These are phyloP conservation scores for Fusarium xyrophilum DNA, from an alignment of 2,329 filamentous ascomycete genomes.

Conservation along the genomic window DNA sequence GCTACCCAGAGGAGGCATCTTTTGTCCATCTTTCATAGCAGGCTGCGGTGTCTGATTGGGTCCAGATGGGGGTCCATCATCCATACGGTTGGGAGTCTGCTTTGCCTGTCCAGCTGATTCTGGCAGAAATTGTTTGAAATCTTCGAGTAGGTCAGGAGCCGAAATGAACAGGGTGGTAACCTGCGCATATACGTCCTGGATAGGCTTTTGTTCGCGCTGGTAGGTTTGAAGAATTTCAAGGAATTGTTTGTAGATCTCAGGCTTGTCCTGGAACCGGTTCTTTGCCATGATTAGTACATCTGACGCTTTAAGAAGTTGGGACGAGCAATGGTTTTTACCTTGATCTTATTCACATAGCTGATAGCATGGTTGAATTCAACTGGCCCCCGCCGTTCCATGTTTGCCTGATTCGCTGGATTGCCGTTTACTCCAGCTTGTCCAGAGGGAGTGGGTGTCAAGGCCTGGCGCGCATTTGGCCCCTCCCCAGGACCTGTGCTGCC, in stretches of 20 bases:
- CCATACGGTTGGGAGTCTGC: slow-evolving; percentile 62
- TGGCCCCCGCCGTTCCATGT: slow-evolving; percentile 85
- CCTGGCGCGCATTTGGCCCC: slow-evolving; percentile 58
- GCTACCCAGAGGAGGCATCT: slow-evolving; percentile 92
- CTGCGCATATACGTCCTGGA: slow-evolving; percentile 97
- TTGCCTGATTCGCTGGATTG: slow-evolving; percentile 63
- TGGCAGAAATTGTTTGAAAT: slow-evolving; percentile 98
- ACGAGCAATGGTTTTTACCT: slow-evolving; percentile 64
- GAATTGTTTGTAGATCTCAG: slow-evolving; percentile 99
- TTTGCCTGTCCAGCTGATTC: slow-evolving; percentile 73
- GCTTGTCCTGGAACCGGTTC: slow-evolving; percentile 96
- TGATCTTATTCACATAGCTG: slow-evolving; percentile 99
- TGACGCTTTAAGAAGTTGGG: neutral
- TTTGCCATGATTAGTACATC: slow-evolving; percentile 49
- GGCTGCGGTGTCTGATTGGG: slow-evolving; percentile 64
- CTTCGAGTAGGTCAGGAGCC: slow-evolving; percentile 92
- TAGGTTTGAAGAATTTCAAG: slow-evolving; percentile 98
- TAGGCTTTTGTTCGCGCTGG: slow-evolving; percentile 96
- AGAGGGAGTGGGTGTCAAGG: slow-evolving; percentile 66
- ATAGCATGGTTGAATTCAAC: slow-evolving; percentile 99
- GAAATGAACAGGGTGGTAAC: slow-evolving; percentile 93
- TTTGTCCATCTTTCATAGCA: slow-evolving; percentile 66
- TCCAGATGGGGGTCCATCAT: slow-evolving; percentile 55
- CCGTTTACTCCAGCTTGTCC: slow-evolving; percentile 68
- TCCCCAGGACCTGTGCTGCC: slow-evolving; percentile 48